Conservation (phyloP, 257 asterid species). For the Capsicum chinense region DNA sequence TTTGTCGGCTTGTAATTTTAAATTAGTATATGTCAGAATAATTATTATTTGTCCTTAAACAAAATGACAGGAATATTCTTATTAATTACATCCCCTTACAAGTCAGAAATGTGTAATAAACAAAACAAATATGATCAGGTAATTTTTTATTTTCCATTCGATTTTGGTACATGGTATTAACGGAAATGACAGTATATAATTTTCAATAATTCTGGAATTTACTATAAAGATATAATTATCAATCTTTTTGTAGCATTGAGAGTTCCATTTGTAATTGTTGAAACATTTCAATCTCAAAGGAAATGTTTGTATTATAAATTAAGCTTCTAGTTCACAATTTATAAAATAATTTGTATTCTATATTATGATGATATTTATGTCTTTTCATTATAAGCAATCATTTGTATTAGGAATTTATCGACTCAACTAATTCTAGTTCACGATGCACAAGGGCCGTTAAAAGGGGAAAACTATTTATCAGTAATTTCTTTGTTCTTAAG, state of each 20-base stretch:
- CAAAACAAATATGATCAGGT: not conserved
- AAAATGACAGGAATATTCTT: not conserved
- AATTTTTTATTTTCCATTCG: not conserved
- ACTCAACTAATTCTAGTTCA: not conserved
- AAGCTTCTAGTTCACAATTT: not conserved
- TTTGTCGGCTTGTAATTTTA: conserved; percentile 6
- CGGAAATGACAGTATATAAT: not conserved
- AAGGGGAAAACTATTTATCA: not conserved
- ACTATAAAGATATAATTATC: not conserved
- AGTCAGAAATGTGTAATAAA: not conserved
- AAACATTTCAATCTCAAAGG: not conserved
- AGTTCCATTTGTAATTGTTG: not conserved
- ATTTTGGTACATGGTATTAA: not conserved
- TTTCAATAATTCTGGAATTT: not conserved
- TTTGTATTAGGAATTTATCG: not conserved
- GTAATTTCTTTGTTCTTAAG: not conserved
- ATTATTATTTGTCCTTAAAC: not conserved
- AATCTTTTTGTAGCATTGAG: not conserved
- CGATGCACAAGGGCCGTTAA: not conserved
- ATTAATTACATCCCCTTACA: not conserved
- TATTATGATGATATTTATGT: not conserved
- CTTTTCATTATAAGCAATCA: not conserved
- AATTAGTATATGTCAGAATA: not conserved
- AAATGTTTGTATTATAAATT: not conserved
- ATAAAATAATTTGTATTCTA: not conserved